Conservation (phyloP, 306 rosid species). For the Cicer chorassanicum region DNA sequence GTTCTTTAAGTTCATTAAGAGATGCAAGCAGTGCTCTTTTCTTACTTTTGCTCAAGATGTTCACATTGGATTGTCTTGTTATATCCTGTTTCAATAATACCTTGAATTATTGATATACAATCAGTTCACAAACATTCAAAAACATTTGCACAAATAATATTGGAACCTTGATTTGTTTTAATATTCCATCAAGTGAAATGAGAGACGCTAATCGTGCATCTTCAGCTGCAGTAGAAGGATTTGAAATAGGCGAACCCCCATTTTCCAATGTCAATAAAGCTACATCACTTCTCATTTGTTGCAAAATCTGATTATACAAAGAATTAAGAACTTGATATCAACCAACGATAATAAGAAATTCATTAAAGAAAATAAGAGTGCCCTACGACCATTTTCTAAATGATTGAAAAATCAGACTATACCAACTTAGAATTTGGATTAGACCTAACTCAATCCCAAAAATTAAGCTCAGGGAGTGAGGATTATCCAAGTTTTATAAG, state of each 20-base stretch:
- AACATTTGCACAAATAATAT: slow-evolving; percentile 28
- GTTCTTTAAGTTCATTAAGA: slow-evolving; percentile 75
- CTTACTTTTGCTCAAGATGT: slow-evolving; percentile 74
- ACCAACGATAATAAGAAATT: slow-evolving; percentile 21
- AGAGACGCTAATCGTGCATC: slow-evolving; percentile 97
- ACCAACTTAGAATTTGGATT: not conserved
- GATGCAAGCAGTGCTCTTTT: slow-evolving; percentile 71
- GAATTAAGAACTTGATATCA: slow-evolving; percentile 36
- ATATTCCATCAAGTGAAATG: slow-evolving; percentile 86
- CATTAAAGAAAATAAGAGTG: slow-evolving; percentile 32
- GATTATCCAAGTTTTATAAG: too few relatives aligned
- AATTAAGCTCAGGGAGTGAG: too few relatives aligned
- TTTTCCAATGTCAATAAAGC: slow-evolving; percentile 83
- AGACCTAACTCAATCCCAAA: too few relatives aligned
- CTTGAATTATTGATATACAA: slow-evolving; percentile 37
- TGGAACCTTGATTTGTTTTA: slow-evolving; percentile 90
- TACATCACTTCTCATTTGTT: slow-evolving; percentile 87
- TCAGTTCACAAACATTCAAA: slow-evolving; percentile 5
- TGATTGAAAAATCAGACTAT: not conserved
- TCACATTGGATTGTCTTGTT: slow-evolving; percentile 64
- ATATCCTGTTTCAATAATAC: slow-evolving; percentile 64
- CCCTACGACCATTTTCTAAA: not conserved
- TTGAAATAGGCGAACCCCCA: slow-evolving; percentile 76
- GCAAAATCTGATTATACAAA: slow-evolving; percentile 70
- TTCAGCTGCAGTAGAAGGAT: slow-evolving; percentile 93